Base-by-base conservation (phyloP, 345 rosid species). In the Syzygium jambos region DNA sequence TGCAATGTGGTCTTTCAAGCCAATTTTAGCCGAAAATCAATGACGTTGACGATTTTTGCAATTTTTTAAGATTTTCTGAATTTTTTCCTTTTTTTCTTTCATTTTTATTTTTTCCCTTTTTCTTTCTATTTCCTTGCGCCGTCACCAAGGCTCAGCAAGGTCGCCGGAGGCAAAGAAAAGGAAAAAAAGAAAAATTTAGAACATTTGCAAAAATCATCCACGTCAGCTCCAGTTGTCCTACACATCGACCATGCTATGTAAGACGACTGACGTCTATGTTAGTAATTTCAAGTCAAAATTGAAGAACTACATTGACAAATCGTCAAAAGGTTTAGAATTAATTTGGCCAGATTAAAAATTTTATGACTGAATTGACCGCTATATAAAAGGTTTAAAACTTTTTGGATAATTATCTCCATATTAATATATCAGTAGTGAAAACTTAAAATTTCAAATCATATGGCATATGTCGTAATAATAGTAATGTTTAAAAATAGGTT, bases 211-310 rank as follows among this genome's bases (percentile, higher is more conserved):
- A 27, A 59, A 59, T 59, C 14, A 59, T 59, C 68, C n/a, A 5
- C 3, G 2, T 59, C 68, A 22, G 8, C 27, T 55, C 4, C 2
- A 0, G 5, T 55, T 0, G 4, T 52, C 53, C 53, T 51, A 52
- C 13, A 7, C 8, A 7, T 1, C 9, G 22, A 0, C 9, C 22
- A 17, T 53, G 8, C 22, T 3, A 53, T 14, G 7, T 53, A 17
- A 9, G 22, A 5, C 6, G 21, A 52, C 19, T 6, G 7, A 0
- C 6, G 68, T 59, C 13, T 2, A 52, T 16, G 6, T 1, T 0
- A 27, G 16, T 5, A 13, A 27, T 59, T 59, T 27, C 4, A 21
- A 61, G 1, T 3, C 34, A n/a, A 61, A 61, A 61, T 59, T n/a
- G 1, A 61, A 3, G 8, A n/a, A n/a, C 4, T 27, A 12, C 7